phyloP scores from a whole-genome alignment of 2,329 filamentous ascomycete species.

The Diaporthe eres region DNA sequence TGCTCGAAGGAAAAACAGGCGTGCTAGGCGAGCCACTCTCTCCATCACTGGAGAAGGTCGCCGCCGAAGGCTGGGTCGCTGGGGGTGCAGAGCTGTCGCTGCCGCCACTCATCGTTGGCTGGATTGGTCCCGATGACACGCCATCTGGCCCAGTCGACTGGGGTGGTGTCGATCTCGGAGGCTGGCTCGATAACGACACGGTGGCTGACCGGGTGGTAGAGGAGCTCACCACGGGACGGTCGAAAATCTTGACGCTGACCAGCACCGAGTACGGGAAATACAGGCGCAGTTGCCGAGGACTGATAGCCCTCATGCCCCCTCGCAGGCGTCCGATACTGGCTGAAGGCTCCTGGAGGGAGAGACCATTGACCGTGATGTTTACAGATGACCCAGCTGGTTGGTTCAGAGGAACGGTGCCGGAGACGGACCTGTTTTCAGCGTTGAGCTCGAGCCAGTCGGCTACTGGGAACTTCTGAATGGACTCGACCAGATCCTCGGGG shows the following conservation, averaged over 20 bases:
- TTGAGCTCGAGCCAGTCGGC: not conserved
- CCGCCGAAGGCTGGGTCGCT: not conserved
- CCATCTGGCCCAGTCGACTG: not conserved
- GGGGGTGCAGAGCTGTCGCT: not conserved
- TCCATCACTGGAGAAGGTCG: not conserved
- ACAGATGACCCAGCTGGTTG: slow-evolving; percentile 3
- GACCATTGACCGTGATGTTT: slow-evolving; percentile 17
- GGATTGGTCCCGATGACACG: not conserved
- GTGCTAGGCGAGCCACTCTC: not conserved
- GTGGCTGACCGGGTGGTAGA: not conserved
- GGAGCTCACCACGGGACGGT: not conserved
- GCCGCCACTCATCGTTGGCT: not conserved
- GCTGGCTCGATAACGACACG: not conserved
- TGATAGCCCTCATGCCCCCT: not conserved
- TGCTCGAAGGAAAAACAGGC: not conserved
- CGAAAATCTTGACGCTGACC: not conserved
- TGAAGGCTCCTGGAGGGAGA: not conserved
- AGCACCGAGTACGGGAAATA: slow-evolving; percentile 5
- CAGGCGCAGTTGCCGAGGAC: not conserved
- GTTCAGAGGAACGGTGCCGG: not conserved
- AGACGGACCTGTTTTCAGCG: not conserved
- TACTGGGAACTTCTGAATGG: not conserved
- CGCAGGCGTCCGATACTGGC: not conserved
- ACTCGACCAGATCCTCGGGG: not conserved
- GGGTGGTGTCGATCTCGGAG: not conserved